phyloP scores from a whole-genome alignment of 768 basidiomycete genomes.

The Pisolithus sp. region DNA sequence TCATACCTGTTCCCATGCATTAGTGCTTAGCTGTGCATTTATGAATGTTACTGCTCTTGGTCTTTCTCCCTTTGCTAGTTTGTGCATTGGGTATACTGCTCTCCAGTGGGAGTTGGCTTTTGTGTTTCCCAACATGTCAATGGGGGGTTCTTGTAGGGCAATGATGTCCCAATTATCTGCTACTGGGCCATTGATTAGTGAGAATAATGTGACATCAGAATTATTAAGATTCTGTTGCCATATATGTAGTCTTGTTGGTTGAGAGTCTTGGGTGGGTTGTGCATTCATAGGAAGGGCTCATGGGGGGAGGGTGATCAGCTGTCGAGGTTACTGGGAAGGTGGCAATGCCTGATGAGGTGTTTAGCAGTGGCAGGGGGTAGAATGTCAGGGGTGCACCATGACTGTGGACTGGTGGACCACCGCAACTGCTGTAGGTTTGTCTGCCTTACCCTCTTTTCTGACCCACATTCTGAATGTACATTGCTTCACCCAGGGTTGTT shows the following conservation, averaged over 20 bases:
- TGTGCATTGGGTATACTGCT: not conserved
- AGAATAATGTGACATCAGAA: constrained; percentile 12
- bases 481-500: no score
- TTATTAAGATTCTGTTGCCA: constrained; percentile 27
- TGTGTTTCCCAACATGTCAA: not conserved
- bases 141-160: constrained; percentile 2
- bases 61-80: not conserved
- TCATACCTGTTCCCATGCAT: constrained; percentile 18
- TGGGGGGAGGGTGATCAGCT: no score
- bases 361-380: no score
- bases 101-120: not conserved
- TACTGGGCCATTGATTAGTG: constrained; percentile 7
- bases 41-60: constrained; percentile 16
- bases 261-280: not conserved
- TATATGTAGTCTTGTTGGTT: constrained; percentile 8
- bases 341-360: no score
- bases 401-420: no score
- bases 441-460: no score
- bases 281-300: not conserved
- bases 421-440: no score
- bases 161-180: constrained; percentile 1
- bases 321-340: no score
- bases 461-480: no score
- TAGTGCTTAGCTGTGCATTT: constrained; percentile 10
- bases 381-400: no score